These are phyloP conservation scores for Penicillium paxilli DNA, from an alignment of 495 filamentous ascomycete species.

Conservation along the genomic window DNA sequence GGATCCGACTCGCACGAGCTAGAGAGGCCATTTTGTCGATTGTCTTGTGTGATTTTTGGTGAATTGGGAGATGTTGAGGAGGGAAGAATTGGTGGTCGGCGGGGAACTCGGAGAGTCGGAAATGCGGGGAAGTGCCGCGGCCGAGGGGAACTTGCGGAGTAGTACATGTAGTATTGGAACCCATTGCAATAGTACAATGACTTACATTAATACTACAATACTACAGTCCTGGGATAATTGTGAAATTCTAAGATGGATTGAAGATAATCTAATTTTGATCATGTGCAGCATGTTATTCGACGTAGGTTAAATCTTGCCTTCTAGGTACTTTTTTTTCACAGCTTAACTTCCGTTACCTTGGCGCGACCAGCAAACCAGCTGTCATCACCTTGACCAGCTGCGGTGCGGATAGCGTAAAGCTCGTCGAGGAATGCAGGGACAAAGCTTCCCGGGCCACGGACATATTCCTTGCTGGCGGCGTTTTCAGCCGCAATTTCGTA, in stretches of 20 bases:
- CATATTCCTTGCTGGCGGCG: slow-evolving; percentile 60
- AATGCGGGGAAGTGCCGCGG: slow-evolving; percentile 29
- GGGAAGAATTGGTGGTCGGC: slow-evolving; percentile 11
- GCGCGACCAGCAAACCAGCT: slow-evolving; percentile 54
- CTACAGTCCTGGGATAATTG: too few relatives aligned
- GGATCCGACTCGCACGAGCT: slow-evolving; percentile 34
- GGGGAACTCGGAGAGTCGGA: slow-evolving; percentile 23
- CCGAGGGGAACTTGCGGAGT: slow-evolving; percentile 14
- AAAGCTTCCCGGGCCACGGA: slow-evolving; percentile 83
- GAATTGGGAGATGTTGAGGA: slow-evolving; percentile 6
- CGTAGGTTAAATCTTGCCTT: slow-evolving; percentile 3
- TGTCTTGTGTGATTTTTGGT: neutral
- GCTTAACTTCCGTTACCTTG: slow-evolving; percentile 48
- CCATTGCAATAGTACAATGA: neutral
- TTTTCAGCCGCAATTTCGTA: slow-evolving; percentile 86
- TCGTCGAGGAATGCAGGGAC: slow-evolving; percentile 83
- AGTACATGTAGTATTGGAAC: neutral
- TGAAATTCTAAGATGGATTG: neutral
- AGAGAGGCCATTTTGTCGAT: slow-evolving; percentile 30
- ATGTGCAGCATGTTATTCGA: slow-evolving; percentile 8
- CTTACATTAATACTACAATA: too few relatives aligned
- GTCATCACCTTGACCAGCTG: slow-evolving; percentile 46
- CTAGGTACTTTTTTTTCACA: too few relatives aligned
- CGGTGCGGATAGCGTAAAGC: slow-evolving; percentile 52
- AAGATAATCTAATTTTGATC: neutral